phyloP scores from a whole-genome alignment of 768 basidiomycete genomes.

The Termitomyces sp. region DNA sequence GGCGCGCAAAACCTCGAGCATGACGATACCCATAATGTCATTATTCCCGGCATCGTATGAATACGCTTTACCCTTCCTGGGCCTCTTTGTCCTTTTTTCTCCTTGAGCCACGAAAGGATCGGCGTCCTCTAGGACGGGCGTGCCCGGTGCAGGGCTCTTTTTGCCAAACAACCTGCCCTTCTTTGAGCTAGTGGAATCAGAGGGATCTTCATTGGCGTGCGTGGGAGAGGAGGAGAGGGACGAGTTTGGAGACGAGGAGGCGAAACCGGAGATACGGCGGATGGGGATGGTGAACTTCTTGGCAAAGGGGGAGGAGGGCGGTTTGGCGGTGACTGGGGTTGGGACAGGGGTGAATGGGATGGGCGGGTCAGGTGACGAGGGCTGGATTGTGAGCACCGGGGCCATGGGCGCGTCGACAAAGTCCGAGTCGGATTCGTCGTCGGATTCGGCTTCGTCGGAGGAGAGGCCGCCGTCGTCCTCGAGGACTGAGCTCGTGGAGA shows the following conservation, averaged over 20 bases:
- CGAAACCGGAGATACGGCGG: not conserved
- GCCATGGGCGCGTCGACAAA: not conserved
- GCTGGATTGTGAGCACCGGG: conserved; percentile 3
- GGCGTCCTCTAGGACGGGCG: not conserved
- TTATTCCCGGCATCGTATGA: conserved; percentile 58
- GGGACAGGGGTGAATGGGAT: not conserved
- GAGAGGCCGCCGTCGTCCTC: conserved; percentile 80
- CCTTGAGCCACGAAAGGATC: not conserved
- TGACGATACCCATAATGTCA: conserved; percentile 91
- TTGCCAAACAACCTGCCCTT: not conserved
- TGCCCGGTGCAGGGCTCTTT: not conserved
- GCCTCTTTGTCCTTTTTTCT: conserved; percentile 12
- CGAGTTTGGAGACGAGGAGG: not conserved
- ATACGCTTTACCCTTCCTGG: conserved; percentile 22
- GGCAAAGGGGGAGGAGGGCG: not conserved
- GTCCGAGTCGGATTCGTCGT: conserved; percentile 13
- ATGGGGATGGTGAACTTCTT: not conserved
- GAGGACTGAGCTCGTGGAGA: conserved; percentile 61
- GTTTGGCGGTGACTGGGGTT: not conserved
- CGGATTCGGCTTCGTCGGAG: conserved; percentile 28
- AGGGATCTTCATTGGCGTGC: not conserved
- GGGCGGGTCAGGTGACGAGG: conserved; percentile 3
- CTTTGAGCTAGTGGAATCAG: not conserved
- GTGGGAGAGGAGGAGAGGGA: not conserved
- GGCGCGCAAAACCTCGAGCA: conserved; percentile 86